A percentile compares a stretch with the other conserved stretches of the same genome.
Conservation (phyloP, 371 early-diverging fungal genomes). For the Syncephalastrum monosporum region DNA sequence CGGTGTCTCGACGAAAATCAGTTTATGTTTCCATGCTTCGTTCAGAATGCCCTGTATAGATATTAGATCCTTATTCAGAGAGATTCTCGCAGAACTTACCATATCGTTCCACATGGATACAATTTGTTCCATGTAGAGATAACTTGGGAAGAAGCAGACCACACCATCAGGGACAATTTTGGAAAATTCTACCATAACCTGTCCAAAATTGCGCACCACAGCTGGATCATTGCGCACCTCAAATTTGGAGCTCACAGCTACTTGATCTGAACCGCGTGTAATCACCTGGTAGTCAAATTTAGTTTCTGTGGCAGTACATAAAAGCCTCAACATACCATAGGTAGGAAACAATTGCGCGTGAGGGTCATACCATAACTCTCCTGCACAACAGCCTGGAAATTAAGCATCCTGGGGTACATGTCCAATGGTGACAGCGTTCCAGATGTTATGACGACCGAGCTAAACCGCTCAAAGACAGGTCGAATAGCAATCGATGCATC, state of each 20-base stretch:
- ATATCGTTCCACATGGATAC: conserved; percentile 98
- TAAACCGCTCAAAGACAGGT: conserved; percentile 95
- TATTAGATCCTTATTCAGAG: background rate
- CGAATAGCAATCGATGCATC: conserved; percentile 98
- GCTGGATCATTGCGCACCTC: conserved; percentile 98
- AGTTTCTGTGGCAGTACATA: no score
- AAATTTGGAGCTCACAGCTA: conserved; percentile 94
- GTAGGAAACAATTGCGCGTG: conserved; percentile 92
- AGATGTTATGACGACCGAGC: conserved; percentile 98
- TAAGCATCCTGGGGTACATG: conserved; percentile 98
- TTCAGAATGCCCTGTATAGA: conserved; percentile 77
- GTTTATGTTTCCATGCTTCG: conserved; percentile 95
- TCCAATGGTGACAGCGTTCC: conserved; percentile 99
- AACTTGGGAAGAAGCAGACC: conserved; percentile 99
- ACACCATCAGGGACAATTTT: conserved; percentile 98
- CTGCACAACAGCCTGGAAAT: conserved; percentile 83
- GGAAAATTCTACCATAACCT: conserved; percentile 94
- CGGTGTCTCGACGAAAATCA: conserved; percentile 99
- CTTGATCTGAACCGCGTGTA: conserved; percentile 97
- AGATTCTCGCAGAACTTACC: conserved; percentile 30
- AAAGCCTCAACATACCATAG: conserved; percentile 64
- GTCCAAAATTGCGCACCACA: conserved; percentile 99
- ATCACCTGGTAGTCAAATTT: conserved; percentile 53
- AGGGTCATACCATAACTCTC: conserved; percentile 95
- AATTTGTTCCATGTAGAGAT: conserved; percentile 99